Conservation (phyloP, 805 yeast genomes). For the Wickerhamiella lipophila region DNA sequence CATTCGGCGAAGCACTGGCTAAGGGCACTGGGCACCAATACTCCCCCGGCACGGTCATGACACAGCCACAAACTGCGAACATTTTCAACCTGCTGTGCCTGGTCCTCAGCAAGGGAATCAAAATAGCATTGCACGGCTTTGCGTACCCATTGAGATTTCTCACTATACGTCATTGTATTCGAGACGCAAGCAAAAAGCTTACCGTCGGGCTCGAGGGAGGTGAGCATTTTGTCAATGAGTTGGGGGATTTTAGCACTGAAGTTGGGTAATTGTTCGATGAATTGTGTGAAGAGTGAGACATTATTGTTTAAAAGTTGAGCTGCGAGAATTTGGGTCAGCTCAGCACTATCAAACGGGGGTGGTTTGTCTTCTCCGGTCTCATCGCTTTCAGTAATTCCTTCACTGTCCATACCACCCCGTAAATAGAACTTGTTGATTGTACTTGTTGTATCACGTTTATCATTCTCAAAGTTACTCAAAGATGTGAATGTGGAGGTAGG, state of each 20-base stretch:
- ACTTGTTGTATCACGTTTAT: not conserved
- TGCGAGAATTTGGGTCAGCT: conserved; percentile 23
- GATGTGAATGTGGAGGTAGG: conserved; percentile 38
- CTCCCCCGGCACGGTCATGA: conserved; percentile 38
- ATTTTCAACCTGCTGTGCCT: conserved; percentile 54
- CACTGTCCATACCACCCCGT: not conserved
- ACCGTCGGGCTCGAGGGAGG: conserved; percentile 5
- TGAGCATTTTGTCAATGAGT: not conserved
- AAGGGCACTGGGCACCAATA: conserved; percentile 60
- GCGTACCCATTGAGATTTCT: conserved; percentile 7
- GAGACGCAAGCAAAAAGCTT: conserved; percentile 5
- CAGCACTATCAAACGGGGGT: conserved; percentile 18
- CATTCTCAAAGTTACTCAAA: conserved; percentile 13
- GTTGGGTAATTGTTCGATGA: conserved; percentile 4
- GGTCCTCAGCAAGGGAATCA: conserved; percentile 29
- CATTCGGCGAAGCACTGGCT: conserved; percentile 38
- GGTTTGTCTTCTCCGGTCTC: not conserved
- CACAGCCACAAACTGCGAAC: conserved; percentile 53
- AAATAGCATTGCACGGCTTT: conserved; percentile 20
- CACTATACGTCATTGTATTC: conserved; percentile 8
- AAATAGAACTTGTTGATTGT: not conserved
- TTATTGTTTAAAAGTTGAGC: not conserved
- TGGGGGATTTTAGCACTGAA: not conserved
- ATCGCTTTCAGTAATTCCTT: not conserved
- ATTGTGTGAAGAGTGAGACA: not conserved